Evolutionary conservation across 2,329 filamentous ascomycete species (phyloP), one percentile per base, ranked within the genome.

Genomic region (Orbilia blumenaviensis): DNA sequence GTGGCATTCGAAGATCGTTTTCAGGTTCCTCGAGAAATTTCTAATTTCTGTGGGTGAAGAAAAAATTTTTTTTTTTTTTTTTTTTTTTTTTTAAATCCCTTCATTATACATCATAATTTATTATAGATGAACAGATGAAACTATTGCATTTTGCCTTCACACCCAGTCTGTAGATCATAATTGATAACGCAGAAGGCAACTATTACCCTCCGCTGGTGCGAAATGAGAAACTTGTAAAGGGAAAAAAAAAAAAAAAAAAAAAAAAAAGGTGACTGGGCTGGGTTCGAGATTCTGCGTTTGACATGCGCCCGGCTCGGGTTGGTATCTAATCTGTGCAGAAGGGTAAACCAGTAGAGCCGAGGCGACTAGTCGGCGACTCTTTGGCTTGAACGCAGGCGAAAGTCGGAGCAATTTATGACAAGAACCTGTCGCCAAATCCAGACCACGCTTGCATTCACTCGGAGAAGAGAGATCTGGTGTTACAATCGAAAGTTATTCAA

Each of bases 301-400:
- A 61, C 56, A 32, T 68, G 54, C 52, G 62, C 62, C 52, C 29
- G 12, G 61, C 38, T 41, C 52, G 60, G 60, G 60, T 41, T 72
- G 48, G 50, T 67, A 75, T 75, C 71, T 75, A 60, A 58, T 66
- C 62, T 66, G 27, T 42, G 23, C 41, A 36, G 48, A 42, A 48
- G 23, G 52, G 52, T 14, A 36, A 54, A 66, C 29, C 16, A 61
- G 38, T 29, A 50, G 29, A 62, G 56, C 63, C 71, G 56, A 69
- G 72, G 48, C 64, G 56, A 69, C 62, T 42, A 76, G 66, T 64
- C 72, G 72, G 72, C 71, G 71, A 76, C 63, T 64, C 63, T 62
- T 48, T 69, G 46, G 36, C 29, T 46, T 46, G 54, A 46, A 41
- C 56, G 71, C 64, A 63, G 72, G 46, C 54, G 72, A 76, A 69